These are phyloP conservation scores for Colletotrichum sp. DNA, from an alignment of 2,329 filamentous ascomycete species.

Conservation along the genomic window DNA sequence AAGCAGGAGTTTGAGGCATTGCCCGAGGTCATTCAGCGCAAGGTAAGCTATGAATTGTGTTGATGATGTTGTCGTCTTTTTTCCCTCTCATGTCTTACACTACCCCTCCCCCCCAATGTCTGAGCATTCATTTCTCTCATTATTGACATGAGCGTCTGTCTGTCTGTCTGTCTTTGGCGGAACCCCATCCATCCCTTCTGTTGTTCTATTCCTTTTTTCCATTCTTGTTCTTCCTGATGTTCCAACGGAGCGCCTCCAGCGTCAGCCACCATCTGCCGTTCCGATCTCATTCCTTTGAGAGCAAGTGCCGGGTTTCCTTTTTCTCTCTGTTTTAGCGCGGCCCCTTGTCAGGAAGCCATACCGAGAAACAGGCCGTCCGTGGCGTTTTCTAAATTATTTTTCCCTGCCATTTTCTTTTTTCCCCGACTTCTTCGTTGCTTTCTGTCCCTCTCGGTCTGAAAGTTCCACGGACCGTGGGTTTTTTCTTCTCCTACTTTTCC, in stretches of 20 bases:
- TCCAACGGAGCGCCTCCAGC: background rate
- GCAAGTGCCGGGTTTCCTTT: background rate
- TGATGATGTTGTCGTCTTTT: background rate
- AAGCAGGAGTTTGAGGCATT: slow-evolving; percentile 53
- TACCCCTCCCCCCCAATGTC: background rate
- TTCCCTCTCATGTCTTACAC: background rate
- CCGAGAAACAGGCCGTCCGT: background rate
- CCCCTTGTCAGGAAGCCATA: background rate
- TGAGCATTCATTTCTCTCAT: background rate
- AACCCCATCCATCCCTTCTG: background rate
- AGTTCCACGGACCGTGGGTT: background rate
- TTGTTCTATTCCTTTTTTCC: background rate
- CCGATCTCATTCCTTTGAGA: background rate
- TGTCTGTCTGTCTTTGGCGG: background rate
- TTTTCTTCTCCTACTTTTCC: background rate
- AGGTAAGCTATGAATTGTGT: slow-evolving; percentile 48
- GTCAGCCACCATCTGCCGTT: background rate
- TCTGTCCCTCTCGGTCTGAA: background rate
- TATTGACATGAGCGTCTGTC: background rate
- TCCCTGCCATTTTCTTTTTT: background rate
- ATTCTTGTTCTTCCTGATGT: background rate
- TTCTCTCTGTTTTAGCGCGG: background rate
- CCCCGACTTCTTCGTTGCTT: background rate
- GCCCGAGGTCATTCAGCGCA: slow-evolving; percentile 59
- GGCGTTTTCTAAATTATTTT: background rate